phyloP scores from a whole-genome alignment of 73 alveolate species.

The Tetrahymena malaccensis region DNA sequence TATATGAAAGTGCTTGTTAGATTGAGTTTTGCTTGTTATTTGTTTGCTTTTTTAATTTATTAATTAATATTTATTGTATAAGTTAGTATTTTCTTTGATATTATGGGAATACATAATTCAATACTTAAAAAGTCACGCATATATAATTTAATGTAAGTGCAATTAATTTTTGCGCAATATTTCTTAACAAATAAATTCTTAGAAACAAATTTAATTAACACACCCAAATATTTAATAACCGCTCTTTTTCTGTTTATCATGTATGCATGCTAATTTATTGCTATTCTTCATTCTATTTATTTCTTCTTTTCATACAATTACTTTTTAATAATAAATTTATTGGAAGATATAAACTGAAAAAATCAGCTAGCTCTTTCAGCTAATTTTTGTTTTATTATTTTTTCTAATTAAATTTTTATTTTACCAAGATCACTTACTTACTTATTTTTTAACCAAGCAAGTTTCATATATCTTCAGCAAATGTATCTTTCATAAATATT shows the following conservation, averaged over 20 bases:
- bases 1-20: not conserved
- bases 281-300: not conserved
- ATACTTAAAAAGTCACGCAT: not conserved
- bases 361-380: not conserved
- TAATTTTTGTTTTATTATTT: not conserved
- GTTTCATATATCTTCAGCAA: not conserved
- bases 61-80: not conserved
- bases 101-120: not conserved
- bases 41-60: not conserved
- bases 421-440: not conserved
- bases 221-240: not conserved
- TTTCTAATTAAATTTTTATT: not conserved
- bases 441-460: not conserved
- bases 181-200: not conserved
- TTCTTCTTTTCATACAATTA: not conserved
- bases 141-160: not conserved
- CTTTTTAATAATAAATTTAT: not conserved
- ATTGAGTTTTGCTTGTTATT: not conserved
- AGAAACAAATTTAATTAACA: not conserved
- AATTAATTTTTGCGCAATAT: not conserved
- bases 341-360: not conserved
- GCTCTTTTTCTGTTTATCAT: not conserved
- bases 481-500: not conserved
- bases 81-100: not conserved
- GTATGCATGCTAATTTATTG: not conserved